Conservation (phyloP, 2,329 filamentous ascomycete species). For the Alternaria metachromatica region DNA sequence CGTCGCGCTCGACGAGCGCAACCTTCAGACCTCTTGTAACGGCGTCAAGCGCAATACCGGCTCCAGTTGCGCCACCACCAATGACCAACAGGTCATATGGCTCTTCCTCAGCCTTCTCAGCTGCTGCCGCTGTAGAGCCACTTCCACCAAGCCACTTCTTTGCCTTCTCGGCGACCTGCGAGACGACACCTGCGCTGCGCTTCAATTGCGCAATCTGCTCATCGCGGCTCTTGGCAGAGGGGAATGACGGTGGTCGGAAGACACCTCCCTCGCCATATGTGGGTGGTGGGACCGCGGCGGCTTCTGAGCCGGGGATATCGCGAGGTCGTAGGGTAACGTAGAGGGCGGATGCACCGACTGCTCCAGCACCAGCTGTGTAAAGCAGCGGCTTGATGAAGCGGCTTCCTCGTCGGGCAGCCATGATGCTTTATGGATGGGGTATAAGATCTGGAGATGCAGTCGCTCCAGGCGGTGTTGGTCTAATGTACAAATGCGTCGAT, state of each 20-base stretch:
- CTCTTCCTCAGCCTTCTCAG: slow-evolving; percentile 51
- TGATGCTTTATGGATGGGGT: slow-evolving; percentile 20
- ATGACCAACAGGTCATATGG: slow-evolving; percentile 81
- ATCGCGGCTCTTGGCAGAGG: slow-evolving; percentile 65
- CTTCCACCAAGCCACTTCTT: slow-evolving; percentile 53
- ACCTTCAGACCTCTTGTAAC: slow-evolving; percentile 80
- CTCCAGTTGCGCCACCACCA: slow-evolving; percentile 78
- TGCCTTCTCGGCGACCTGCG: slow-evolving; percentile 39
- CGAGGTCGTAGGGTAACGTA: slow-evolving; percentile 72
- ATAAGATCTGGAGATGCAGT: not conserved
- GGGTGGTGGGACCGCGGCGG: slow-evolving; percentile 72
- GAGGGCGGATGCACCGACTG: slow-evolving; percentile 62
- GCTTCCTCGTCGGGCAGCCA: slow-evolving; percentile 46
- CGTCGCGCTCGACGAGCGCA: slow-evolving; percentile 80
- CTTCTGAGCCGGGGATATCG: slow-evolving; percentile 73
- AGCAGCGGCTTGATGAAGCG: slow-evolving; percentile 64
- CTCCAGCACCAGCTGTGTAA: slow-evolving; percentile 64
- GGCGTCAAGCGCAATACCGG: slow-evolving; percentile 81
- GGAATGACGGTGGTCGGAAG: slow-evolving; percentile 71
- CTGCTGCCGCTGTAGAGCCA: slow-evolving; percentile 29
- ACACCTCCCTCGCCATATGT: slow-evolving; percentile 72
- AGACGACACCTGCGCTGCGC: slow-evolving; percentile 55
- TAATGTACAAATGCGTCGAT: slow-evolving; percentile 9
- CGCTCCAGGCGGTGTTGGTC: slow-evolving; percentile 8
- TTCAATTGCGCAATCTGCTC: slow-evolving; percentile 70